A percentile compares a stretch with the other conserved stretches of the same genome.
Conservation (phyloP, 495 filamentous ascomycete species). For the Neurospora sp. region DNA sequence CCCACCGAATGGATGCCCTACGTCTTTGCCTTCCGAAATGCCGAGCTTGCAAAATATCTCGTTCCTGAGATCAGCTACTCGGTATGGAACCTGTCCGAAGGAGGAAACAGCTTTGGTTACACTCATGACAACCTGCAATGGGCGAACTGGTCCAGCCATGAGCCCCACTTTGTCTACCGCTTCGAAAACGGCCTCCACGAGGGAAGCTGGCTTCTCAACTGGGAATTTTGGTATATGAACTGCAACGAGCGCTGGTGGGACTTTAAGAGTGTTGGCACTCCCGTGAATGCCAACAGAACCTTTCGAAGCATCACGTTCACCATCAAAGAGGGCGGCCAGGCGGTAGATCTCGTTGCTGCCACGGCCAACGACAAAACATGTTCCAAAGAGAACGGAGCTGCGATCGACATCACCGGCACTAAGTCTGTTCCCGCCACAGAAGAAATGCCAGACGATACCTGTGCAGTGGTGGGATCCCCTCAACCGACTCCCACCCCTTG, state of each 20-base stretch:
- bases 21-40: slow-evolving; percentile 31
- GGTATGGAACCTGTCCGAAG: not conserved
- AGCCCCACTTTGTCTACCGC: slow-evolving; percentile 15
- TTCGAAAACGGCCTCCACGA: slow-evolving; percentile 1
- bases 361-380: slow-evolving; percentile 7
- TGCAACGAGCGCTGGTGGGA: not conserved
- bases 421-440: not conserved
- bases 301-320: slow-evolving; percentile 2
- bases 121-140: not conserved
- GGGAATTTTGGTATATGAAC: slow-evolving; percentile 10
- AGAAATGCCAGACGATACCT: not conserved
- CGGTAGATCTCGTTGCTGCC: slow-evolving; percentile 20
- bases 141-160: slow-evolving; percentile 9
- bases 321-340: slow-evolving; percentile 12
- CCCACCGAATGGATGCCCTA: slow-evolving; percentile 23
- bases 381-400: not conserved
- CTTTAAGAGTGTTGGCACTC: not conserved
- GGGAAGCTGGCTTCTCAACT: slow-evolving; percentile 9
- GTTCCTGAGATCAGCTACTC: not conserved
- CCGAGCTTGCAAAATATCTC: slow-evolving; percentile 13
- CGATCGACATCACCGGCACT: not conserved
- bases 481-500: not conserved
- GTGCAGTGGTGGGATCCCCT: not conserved
- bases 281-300: not conserved
- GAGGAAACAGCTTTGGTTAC: not conserved